phyloP scores from a whole-genome alignment of 2,329 filamentous ascomycete species.

The Curvularia hawaiiensis region DNA sequence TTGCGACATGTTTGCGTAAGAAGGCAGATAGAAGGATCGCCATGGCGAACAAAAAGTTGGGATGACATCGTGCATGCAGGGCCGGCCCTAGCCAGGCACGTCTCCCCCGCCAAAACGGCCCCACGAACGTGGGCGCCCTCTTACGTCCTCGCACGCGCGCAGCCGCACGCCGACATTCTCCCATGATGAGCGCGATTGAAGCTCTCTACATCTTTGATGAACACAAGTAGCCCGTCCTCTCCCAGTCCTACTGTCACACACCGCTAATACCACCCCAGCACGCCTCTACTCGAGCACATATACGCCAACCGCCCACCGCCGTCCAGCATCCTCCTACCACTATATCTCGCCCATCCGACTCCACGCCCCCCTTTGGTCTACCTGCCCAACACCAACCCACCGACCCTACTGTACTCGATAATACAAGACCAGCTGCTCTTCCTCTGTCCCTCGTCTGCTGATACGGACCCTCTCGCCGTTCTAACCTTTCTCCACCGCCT shows the following conservation, averaged over 20 bases:
- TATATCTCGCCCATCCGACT: slow-evolving; percentile 81
- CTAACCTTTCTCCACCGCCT: slow-evolving; percentile 95
- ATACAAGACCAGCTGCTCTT: slow-evolving; percentile 87
- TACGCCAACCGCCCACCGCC: slow-evolving; percentile 84
- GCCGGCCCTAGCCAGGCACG: background rate
- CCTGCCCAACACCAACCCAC: slow-evolving; percentile 78
- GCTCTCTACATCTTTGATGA: slow-evolving; percentile 98
- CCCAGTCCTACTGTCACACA: background rate
- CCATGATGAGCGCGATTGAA: slow-evolving; percentile 74
- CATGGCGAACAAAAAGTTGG: background rate
- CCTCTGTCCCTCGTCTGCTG: slow-evolving; percentile 80
- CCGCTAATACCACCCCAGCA: slow-evolving; percentile 58
- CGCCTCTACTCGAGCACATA: slow-evolving; percentile 83
- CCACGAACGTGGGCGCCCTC: slow-evolving; percentile 17
- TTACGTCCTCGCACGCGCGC: slow-evolving; percentile 22
- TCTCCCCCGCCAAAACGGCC: slow-evolving; percentile 32
- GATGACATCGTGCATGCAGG: slow-evolving; percentile 9
- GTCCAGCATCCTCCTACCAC: slow-evolving; percentile 75
- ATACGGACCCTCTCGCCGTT: slow-evolving; percentile 86
- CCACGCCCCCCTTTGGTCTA: slow-evolving; percentile 89
- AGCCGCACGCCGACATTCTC: slow-evolving; percentile 19
- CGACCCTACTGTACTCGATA: slow-evolving; percentile 87
- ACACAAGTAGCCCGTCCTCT: slow-evolving; percentile 72
- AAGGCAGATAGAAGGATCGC: background rate
- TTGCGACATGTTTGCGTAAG: slow-evolving; percentile 1